Percentiles rank a stretch among this genome's conserved stretches.
Evolutionary conservation across 768 basidiomycete species (phyloP).

Genomic region (Russula olivacea): DNA sequence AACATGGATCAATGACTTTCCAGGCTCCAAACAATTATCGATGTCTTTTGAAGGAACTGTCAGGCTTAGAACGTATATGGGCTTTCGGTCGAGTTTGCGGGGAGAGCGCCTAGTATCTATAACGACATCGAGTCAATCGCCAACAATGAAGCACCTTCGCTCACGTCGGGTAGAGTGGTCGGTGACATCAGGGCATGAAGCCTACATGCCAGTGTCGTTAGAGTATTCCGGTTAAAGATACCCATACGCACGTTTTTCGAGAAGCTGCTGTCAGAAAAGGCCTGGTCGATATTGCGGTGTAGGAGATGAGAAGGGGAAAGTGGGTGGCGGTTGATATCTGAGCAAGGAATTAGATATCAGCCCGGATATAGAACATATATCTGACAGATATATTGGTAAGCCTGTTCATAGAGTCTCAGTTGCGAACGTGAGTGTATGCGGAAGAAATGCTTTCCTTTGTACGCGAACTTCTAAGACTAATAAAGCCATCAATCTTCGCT

Average conservation of each 20-base stretch:
- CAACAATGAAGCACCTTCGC: conserved; percentile 10
- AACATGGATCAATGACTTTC: conserved; percentile 61
- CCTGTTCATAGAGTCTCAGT: conserved; percentile 39
- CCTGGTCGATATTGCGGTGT: conserved; percentile 58
- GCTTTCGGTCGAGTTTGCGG: conserved; percentile 68
- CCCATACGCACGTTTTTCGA: conserved; percentile 52
- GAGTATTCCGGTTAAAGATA: conserved; percentile 22
- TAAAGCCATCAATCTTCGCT: conserved; percentile 70
- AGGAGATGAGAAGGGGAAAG: conserved; percentile 54
- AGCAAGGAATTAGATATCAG: conserved; percentile 9
- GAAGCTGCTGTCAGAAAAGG: conserved; percentile 66
- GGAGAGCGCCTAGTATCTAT: conserved; percentile 65
- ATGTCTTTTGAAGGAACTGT: conserved; percentile 57
- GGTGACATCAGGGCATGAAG: conserved; percentile 13
- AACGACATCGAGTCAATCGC: conserved; percentile 15
- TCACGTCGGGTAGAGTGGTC: conserved; percentile 6
- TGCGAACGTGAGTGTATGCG: not conserved
- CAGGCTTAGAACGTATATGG: conserved; percentile 80
- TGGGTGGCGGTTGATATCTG: conserved; percentile 78
- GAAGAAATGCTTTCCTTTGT: conserved; percentile 51
- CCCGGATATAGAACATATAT: conserved; percentile 7
- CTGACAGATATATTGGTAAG: conserved; percentile 85
- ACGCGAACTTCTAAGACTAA: conserved; percentile 68
- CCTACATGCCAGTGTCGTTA: conserved; percentile 6
- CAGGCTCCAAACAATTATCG: conserved; percentile 78